A percentile compares a stretch with the other conserved stretches of the same genome.
These are phyloP conservation scores for Daedaleopsis sinensis DNA, from an alignment of 768 basidiomycete genomes.

Conservation along the genomic window DNA sequence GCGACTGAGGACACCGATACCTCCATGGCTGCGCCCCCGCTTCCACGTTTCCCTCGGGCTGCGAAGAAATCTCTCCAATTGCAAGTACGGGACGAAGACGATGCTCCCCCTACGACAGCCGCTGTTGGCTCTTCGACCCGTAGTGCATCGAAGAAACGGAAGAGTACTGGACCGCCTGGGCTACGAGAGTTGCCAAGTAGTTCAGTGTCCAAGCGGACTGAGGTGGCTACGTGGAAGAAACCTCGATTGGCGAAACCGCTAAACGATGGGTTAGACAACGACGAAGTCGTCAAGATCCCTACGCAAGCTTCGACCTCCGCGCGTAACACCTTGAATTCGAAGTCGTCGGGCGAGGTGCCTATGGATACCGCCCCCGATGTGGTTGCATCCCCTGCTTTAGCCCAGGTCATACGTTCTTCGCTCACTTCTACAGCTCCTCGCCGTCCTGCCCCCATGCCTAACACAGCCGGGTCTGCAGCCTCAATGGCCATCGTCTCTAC, in stretches of 20 bases:
- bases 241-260: not conserved
- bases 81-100: too few species aligned
- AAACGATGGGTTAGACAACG: not conserved
- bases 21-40: not conserved
- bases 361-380: too few species aligned
- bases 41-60: not conserved
- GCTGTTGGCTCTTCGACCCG: not conserved
- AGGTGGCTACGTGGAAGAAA: not conserved
- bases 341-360: too few species aligned
- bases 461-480: too few species aligned
- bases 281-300: not conserved
- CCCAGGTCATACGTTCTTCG: too few species aligned
- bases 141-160: not conserved
- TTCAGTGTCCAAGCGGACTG: too few species aligned
- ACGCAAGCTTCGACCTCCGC: not conserved
- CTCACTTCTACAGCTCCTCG: too few species aligned
- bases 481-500: too few species aligned
- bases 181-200: not conserved
- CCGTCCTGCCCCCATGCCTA: too few species aligned
- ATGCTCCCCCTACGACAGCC: not conserved
- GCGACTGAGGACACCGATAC: not conserved
- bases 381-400: too few species aligned
- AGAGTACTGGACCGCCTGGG: not conserved
- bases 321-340: not conserved
- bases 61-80: not conserved